Base-by-base conservation (phyloP, 2,329 filamentous ascomycete genomes). In the Claviceps arundinis region DNA sequence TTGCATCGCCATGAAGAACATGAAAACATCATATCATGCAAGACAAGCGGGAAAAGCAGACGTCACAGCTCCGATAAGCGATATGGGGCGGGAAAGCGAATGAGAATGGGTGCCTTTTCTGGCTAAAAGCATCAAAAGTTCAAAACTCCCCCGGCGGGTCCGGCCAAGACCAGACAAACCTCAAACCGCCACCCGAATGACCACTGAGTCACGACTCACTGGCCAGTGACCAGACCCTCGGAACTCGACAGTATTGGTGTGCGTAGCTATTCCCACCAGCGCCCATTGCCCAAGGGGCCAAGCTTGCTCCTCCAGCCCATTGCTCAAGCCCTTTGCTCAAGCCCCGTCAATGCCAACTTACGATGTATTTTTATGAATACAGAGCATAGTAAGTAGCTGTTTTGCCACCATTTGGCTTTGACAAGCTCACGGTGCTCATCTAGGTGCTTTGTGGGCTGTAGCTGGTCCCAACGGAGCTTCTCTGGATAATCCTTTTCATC, bases 131-230 rank as follows among this genome's bases (percentile, higher is more conserved):
- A 26, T 7, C 42, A 26, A 19, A 2, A 19, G 17, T 19, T 19
- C 19, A 19, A 46, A 22, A 24, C 22, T 16, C 22, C 43, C 38
- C 38, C 52, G 45, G 52, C 50, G 50, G 48, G 52, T 47, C 54
- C 54, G 54, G 52, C 47, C 47, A 48, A 24, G 34, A 16, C 46
- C 46, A 37, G 46, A 24, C 52, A 49, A 48, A 24, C 47, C 30
- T 26, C 42, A 50, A 44, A 11, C 30, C 30, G 30, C 30, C 30
- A 34, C 9, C 26, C 9, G 30, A 30, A 9, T 30, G 26, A 30
- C 26, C 26, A 11, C 26, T 30, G 26, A 30, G 8, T 30, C 26
- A 30, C 26, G 19, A 19, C 19, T 19, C 19, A 22, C 22, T 34
- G 30, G 11, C 30, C 30, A 34, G 30, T 34, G 30, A 34, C 30